A percentile compares a stretch with the other conserved stretches of the same genome.
phyloP scores from a whole-genome alignment of 768 basidiomycete genomes.

The Rhodosporidiobolus odoratus region DNA sequence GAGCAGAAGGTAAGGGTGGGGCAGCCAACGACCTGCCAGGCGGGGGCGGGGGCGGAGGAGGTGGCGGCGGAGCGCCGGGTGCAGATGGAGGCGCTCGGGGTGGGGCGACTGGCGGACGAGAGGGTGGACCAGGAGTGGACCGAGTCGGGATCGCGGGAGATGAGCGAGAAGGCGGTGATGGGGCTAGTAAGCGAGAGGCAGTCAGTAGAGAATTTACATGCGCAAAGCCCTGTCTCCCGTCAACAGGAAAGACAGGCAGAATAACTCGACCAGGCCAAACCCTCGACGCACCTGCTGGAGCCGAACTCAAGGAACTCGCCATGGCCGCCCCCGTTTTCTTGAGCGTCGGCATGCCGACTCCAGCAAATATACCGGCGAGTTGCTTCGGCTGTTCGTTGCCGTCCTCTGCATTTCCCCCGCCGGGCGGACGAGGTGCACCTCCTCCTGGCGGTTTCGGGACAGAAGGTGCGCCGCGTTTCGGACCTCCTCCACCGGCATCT shows the following conservation, averaged over 20 bases:
- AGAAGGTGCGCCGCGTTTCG: not conserved
- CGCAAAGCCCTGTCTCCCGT: not conserved
- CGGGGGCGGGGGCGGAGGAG: not conserved
- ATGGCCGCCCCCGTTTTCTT: conserved; percentile 32
- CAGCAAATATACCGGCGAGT: conserved; percentile 37
- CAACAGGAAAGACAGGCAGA: not conserved
- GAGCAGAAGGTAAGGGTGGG: not conserved
- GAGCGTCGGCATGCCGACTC: conserved; percentile 38
- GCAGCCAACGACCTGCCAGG: not conserved
- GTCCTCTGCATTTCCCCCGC: not conserved
- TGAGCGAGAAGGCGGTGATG: conserved; percentile 20
- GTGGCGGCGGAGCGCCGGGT: conserved; percentile 1
- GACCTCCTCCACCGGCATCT: not conserved
- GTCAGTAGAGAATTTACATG: not conserved
- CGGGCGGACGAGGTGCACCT: not conserved
- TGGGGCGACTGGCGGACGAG: conserved; percentile 12
- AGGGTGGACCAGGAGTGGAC: conserved; percentile 3
- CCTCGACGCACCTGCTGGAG: not conserved
- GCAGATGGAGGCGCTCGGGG: conserved; percentile 1
- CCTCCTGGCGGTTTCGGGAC: not conserved
- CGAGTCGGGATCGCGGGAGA: not conserved
- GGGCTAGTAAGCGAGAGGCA: not conserved
- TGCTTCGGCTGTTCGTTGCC: not conserved
- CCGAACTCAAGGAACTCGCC: conserved; percentile 9
- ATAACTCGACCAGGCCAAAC: too few species aligned